Base-by-base conservation (phyloP, 176 grass and related monocot genomes). In the Saccharum officinarum region DNA sequence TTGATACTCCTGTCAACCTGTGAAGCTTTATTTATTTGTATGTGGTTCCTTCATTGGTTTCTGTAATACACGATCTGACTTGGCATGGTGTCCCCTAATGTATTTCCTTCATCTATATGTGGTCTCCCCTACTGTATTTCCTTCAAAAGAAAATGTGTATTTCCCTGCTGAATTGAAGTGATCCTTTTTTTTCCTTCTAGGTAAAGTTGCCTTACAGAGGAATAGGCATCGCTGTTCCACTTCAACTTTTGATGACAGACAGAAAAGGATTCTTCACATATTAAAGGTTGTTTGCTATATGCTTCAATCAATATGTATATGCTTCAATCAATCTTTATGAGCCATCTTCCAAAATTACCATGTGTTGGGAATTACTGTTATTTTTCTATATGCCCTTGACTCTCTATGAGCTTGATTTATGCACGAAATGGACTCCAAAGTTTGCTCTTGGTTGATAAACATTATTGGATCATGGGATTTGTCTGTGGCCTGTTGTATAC, bases 231-330 rank as follows among this genome's bases (percentile, higher is more conserved):
- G 25, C 30, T 59, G 90, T 65, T 52, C 68, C 47, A 67, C 82
- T 62, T 85, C 83, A 77, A 94, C 87, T 80, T 71, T 72, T 66
- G 78, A 69, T 87, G 84, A 80, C 68, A 90, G 95, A 10, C 86
- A 94, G 80, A 79, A 79, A 78, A 91, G 92, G 64, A 94, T 97
- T 90, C 78, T 97, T 8, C 83, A 94, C 77, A 92, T 86, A 81
- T 81, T 97, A 68, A 81, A 87, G 95, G 95, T 97, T 82, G 42
- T 67, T 41, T 65, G 25, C 73, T 88, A 34, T 63, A 49, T 81
- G 31, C 38, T 1, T 57, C 1, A 84, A 79, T 69, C 7, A n/a
- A 60, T 46, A 34, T 62, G 12, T 63, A 49, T 63, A 49, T 81
- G 31, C 38, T 1, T 57, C 1, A 84, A 79, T 69, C 7, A n/a